These are phyloP conservation scores for Maudiozyma humilis DNA, from an alignment of 1,139 yeast genomes.

Conservation along the genomic window DNA sequence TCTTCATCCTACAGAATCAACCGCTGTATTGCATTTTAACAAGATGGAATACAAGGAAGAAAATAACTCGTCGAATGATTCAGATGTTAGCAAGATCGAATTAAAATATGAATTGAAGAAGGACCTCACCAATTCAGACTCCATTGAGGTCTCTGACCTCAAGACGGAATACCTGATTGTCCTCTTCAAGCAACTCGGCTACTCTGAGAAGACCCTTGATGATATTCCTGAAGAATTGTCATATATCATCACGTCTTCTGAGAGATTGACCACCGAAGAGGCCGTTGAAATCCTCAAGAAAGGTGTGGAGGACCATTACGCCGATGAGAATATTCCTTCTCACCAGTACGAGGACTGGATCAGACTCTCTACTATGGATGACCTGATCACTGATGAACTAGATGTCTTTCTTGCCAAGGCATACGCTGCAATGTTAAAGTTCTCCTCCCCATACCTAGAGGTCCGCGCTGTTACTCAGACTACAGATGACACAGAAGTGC, in stretches of 20 bases:
- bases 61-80: not conserved
- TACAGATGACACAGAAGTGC: constrained; percentile 41
- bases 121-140: not conserved
- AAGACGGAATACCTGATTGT: not conserved
- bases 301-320: constrained; percentile 37
- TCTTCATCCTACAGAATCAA: not conserved
- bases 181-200: not conserved
- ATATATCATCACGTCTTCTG: not conserved
- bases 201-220: not conserved
- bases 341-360: constrained; percentile 32
- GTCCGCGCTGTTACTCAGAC: constrained; percentile 53
- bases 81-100: not conserved
- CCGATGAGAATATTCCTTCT: constrained; percentile 44
- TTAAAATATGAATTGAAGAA: not conserved
- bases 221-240: constrained; percentile 1
- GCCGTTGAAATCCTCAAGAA: constrained; percentile 38
- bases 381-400: constrained; percentile 5
- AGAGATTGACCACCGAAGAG: constrained; percentile 24
- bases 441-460: constrained; percentile 56
- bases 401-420: constrained; percentile 31
- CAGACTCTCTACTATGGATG: constrained; percentile 21
- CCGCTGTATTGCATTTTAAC: not conserved
- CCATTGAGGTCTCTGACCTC: not conserved
- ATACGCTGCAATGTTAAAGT: constrained; percentile 42
- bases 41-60: not conserved